Evolutionary conservation across 2,329 filamentous ascomycete species (phyloP), one percentile per base, ranked within the genome.

Genomic region (Aulographum hederae): DNA sequence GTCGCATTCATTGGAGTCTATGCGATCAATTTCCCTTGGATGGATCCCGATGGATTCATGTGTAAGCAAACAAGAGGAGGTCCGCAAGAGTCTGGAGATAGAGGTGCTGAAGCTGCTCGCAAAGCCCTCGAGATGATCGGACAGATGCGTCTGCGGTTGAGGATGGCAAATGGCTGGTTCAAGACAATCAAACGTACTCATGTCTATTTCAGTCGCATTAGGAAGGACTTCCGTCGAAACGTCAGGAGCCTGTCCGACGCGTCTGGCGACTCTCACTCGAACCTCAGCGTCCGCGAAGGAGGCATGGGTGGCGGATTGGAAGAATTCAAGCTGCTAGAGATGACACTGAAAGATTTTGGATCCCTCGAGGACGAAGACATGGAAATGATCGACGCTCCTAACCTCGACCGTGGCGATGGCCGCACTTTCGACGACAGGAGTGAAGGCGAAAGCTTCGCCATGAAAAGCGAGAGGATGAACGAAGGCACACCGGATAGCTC

Each of bases 1-100:
- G 72, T 74, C 1, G 66, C 68, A 0, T 75, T 78, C 41, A 61
- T 69, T 12, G 70, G 52, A 54, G 59, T 78, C 2, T 81, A 80
- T 45, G 69, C 68, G 8, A 58, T 62, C 28, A 67, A 73, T 43
- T 81, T 80, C 34, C 71, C 72, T 0, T 63, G 67, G 35, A 78
- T 81, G 70, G 76, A 81, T 41, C 57, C 56, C 1, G 53, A 65
- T 8, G 52, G 57, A 3, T 64, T 67, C 43, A 65, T 78, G 42
- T n/a, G n/a, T n/a, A 17, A 16, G 8, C 6, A 10, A 6, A n/a
- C 8, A 10, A 8, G 27, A 17, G 11, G 10, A 13, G 10, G 8
- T 14, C 27, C 16, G 27, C 6, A 10, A 10, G 27, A 6, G 27
- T 8, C 27, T 10, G 27, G 27, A 10, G n/a, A n/a, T n/a, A n/a